phyloP scores from a whole-genome alignment of 2,329 filamentous ascomycete genomes.

The Xylariaceae sp. region DNA sequence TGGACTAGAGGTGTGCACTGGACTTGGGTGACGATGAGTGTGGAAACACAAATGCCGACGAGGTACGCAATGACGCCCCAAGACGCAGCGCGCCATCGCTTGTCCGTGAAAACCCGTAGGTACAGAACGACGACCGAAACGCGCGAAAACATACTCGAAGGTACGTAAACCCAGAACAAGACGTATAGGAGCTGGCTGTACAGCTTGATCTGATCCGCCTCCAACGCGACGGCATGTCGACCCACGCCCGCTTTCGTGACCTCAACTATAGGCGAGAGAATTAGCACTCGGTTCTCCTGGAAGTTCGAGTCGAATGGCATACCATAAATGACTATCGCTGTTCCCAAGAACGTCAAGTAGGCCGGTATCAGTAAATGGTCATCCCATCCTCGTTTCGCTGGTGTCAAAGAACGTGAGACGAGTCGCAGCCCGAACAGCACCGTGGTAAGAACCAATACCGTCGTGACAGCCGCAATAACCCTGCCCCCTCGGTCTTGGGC shows the following conservation, averaged over 20 bases:
- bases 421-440: slow-evolving; percentile 2
- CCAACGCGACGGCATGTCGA: slow-evolving; percentile 1
- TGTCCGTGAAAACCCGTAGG: slow-evolving; percentile 1
- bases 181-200: slow-evolving; percentile 1
- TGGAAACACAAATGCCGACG: background rate
- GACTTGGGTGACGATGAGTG: background rate
- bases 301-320: background rate
- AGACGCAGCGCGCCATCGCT: background rate
- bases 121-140: slow-evolving; percentile 2
- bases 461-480: slow-evolving; percentile 1
- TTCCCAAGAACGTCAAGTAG: background rate
- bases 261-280: slow-evolving; percentile 1
- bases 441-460: slow-evolving; percentile 1
- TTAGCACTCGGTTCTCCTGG: background rate
- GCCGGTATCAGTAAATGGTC: slow-evolving; percentile 3
- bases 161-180: slow-evolving; percentile 1
- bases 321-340: background rate
- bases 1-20: slow-evolving; percentile 1
- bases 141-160: slow-evolving; percentile 3
- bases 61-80: slow-evolving; percentile 1
- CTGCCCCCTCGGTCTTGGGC: background rate
- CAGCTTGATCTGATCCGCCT: background rate
- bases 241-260: slow-evolving; percentile 1
- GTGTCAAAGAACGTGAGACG: slow-evolving; percentile 1
- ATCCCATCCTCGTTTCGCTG: slow-evolving; percentile 2